These are phyloP conservation scores for Ceratocystis harringtonii DNA, from an alignment of 2,329 filamentous ascomycete species.

Conservation along the genomic window DNA sequence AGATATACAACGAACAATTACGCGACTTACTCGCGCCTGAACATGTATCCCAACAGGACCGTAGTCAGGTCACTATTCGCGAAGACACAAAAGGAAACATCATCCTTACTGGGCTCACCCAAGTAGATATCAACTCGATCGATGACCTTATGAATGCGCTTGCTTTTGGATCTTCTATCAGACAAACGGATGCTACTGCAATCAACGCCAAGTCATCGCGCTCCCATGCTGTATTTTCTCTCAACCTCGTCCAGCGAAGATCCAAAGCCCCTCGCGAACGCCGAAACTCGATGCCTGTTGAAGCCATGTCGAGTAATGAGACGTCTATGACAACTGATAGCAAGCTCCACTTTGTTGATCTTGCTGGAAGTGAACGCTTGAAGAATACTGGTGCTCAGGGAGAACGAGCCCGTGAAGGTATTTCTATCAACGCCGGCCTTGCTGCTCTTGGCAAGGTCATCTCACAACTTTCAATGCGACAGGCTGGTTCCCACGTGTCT, in stretches of 20 bases:
- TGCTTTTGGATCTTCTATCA: constrained; percentile 83
- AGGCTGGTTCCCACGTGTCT: constrained; percentile 78
- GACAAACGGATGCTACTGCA: constrained; percentile 91
- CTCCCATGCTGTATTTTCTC: constrained; percentile 90
- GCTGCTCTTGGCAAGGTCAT: constrained; percentile 96
- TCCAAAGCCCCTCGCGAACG: constrained; percentile 53
- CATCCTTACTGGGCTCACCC: constrained; percentile 74
- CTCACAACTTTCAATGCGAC: constrained; percentile 84
- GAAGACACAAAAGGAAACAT: constrained; percentile 94
- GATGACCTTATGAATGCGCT: constrained; percentile 82
- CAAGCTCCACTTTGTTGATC: constrained; percentile 96
- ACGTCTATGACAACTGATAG: constrained; percentile 78
- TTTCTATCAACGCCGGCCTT: constrained; percentile 93
- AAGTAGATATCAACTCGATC: constrained; percentile 77
- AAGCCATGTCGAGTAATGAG: constrained; percentile 57
- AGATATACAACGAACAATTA: constrained; percentile 96
- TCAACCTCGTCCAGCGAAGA: constrained; percentile 84
- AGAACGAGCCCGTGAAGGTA: constrained; percentile 86
- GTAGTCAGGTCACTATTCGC: constrained; percentile 71
- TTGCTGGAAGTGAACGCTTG: constrained; percentile 87
- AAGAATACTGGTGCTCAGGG: constrained; percentile 96
- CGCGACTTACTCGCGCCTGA: constrained; percentile 80
- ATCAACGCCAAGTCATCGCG: constrained; percentile 97
- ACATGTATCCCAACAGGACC: constrained; percentile 50
- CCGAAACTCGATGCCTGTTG: constrained; percentile 71